Evolutionary conservation across 306 rosid species (phyloP).

Genomic region (Medicago ruthenica): DNA sequence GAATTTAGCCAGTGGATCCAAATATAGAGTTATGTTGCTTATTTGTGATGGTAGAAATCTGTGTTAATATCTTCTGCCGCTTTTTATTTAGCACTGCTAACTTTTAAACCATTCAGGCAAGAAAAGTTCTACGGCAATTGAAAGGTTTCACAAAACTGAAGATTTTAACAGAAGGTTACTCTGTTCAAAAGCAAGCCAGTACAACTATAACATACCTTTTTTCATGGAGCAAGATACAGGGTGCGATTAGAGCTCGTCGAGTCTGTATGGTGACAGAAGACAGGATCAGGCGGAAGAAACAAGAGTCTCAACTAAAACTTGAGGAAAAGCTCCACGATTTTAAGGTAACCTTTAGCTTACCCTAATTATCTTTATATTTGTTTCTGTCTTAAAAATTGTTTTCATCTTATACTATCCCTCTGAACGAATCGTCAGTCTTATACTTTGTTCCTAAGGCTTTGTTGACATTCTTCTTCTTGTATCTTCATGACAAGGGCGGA

Average conservation of each 20-base stretch:
- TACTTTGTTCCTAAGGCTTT: too few relatives aligned
- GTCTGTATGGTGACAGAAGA: conserved; percentile 94
- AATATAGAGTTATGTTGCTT: conserved; percentile 8
- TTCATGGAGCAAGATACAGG: conserved; percentile 87
- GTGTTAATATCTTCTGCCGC: conserved; percentile 13
- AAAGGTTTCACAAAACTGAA: conserved; percentile 77
- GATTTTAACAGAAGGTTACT: conserved; percentile 54
- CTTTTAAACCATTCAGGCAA: conserved; percentile 62
- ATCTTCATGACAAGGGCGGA: too few relatives aligned
- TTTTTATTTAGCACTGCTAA: conserved; percentile 28
- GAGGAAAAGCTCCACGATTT: conserved; percentile 91
- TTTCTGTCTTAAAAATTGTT: not conserved
- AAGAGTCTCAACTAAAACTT: conserved; percentile 85
- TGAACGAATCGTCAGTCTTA: too few relatives aligned
- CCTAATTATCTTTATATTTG: conserved; percentile 16
- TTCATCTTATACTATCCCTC: too few relatives aligned
- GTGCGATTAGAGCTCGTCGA: conserved; percentile 78
- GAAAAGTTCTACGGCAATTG: conserved; percentile 73
- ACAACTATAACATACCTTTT: conserved; percentile 76
- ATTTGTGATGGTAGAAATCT: not conserved
- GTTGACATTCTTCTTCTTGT: too few relatives aligned
- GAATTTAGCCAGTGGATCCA: conserved; percentile 11
- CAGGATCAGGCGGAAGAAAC: conserved; percentile 73
- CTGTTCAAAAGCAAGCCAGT: conserved; percentile 75
- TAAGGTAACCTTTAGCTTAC: conserved; percentile 64